A percentile compares a stretch with the other conserved stretches of the same genome.
Evolutionary conservation across 768 basidiomycete species (phyloP).

Genomic region (Tubosaeta brunneosetosa): DNA sequence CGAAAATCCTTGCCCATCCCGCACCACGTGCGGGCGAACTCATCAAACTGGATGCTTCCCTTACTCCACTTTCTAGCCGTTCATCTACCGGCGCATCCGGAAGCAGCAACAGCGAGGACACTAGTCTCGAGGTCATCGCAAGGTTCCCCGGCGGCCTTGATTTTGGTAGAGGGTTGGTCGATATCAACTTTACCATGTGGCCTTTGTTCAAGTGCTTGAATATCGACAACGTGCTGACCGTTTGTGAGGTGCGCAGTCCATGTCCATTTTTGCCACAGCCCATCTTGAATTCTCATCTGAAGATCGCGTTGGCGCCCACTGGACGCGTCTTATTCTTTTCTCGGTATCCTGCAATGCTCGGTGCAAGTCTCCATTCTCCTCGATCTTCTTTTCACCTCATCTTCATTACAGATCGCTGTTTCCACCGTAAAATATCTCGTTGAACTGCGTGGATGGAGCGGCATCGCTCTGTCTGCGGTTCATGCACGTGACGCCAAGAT

Average conservation of each 20-base stretch:
- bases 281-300: not conserved
- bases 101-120: slow-evolving; percentile 31
- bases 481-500: slow-evolving; percentile 90
- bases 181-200: slow-evolving; percentile 97
- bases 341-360: slow-evolving; percentile 87
- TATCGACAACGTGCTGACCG: slow-evolving; percentile 88
- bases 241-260: slow-evolving; percentile 66
- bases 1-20: slow-evolving; percentile 82
- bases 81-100: slow-evolving; percentile 39
- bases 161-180: slow-evolving; percentile 85
- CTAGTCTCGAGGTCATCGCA: slow-evolving; percentile 74
- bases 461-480: slow-evolving; percentile 75
- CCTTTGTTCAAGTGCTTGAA: slow-evolving; percentile 91
- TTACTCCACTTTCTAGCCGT: slow-evolving; percentile 42
- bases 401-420: slow-evolving; percentile 66
- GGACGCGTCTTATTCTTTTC: slow-evolving; percentile 87
- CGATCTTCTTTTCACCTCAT: not conserved
- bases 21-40: slow-evolving; percentile 85
- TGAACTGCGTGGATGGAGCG: slow-evolving; percentile 90
- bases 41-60: slow-evolving; percentile 80
- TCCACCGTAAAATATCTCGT: slow-evolving; percentile 87
- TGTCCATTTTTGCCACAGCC: not conserved
- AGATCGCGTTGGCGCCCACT: slow-evolving; percentile 85
- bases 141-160: slow-evolving; percentile 92
- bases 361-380: slow-evolving; percentile 39